phyloP scores from a whole-genome alignment of 2,329 filamentous ascomycete genomes.

The Aspergillus costaricaensis region DNA sequence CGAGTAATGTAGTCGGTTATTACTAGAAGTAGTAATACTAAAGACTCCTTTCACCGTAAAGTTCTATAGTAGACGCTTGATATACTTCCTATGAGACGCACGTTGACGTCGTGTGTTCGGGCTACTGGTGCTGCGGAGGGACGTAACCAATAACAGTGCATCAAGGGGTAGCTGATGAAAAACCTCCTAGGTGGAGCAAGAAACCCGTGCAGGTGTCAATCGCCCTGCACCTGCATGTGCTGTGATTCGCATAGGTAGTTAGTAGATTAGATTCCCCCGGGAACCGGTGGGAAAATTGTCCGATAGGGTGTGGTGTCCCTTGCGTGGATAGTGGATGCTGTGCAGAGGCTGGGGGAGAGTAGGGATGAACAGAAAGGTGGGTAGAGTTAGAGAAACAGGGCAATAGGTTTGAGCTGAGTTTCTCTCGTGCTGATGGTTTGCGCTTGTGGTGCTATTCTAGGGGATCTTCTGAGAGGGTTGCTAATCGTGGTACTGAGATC shows the following conservation, averaged over 20 bases:
- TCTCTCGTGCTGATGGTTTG: neutral
- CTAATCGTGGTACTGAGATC: neutral
- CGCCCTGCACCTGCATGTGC: neutral
- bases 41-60: too few relatives aligned
- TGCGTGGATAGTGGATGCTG: neutral
- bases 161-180: neutral
- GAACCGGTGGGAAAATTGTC: neutral
- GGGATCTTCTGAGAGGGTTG: neutral
- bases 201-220: slow-evolving; percentile 1
- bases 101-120: neutral
- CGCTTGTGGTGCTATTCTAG: neutral
- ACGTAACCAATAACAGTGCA: neutral
- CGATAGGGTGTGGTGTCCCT: neutral
- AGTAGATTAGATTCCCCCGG: neutral
- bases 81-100: neutral
- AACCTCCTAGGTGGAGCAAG: neutral
- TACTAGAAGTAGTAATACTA: neutral
- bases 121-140: neutral
- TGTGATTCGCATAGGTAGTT: neutral
- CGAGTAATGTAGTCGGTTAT: too few relatives aligned
- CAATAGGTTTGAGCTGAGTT: neutral
- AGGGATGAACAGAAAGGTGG: neutral
- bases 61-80: neutral
- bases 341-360: neutral
- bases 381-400: neutral